phyloP scores from a whole-genome alignment of 129 eudicot genomes.

The Pseudognaphalium luteoalbum region DNA sequence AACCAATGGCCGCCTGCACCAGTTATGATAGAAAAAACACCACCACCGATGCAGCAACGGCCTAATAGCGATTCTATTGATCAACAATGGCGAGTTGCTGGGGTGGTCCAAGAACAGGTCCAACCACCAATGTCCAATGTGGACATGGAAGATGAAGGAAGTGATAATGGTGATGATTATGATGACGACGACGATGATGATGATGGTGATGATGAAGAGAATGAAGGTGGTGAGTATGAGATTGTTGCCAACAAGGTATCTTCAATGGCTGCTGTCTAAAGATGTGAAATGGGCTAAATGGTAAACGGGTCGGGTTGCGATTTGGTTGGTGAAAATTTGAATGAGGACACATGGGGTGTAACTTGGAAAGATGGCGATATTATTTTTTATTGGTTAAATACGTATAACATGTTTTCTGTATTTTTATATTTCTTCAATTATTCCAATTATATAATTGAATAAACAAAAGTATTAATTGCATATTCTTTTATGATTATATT shows the following conservation, averaged over 20 bases:
- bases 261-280: constrained; percentile 45
- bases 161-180: constrained; percentile 45
- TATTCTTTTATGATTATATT: not conserved
- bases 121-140: constrained; percentile 13
- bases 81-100: constrained; percentile 19
- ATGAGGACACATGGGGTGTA: constrained; percentile 29
- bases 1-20: constrained; percentile 69
- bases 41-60: constrained; percentile 28
- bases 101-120: constrained; percentile 12
- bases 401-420: constrained; percentile 12
- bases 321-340: constrained; percentile 31
- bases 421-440: constrained; percentile 19
- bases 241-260: constrained; percentile 63
- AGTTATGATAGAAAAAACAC: constrained; percentile 18
- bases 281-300: constrained; percentile 8
- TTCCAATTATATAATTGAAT: constrained; percentile 21
- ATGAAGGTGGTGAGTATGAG: constrained; percentile 54
- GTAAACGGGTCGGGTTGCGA: constrained; percentile 28
- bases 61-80: not conserved
- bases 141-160: constrained; percentile 41
- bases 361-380: constrained; percentile 27
- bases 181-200: constrained; percentile 32
- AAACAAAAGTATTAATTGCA: constrained; percentile 6
- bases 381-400: constrained; percentile 27
- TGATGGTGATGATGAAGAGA: constrained; percentile 47